A percentile compares a stretch with the other conserved stretches of the same genome.
Conservation (phyloP, 2,329 filamentous ascomycete genomes). For the Diaporthe helianthi region DNA sequence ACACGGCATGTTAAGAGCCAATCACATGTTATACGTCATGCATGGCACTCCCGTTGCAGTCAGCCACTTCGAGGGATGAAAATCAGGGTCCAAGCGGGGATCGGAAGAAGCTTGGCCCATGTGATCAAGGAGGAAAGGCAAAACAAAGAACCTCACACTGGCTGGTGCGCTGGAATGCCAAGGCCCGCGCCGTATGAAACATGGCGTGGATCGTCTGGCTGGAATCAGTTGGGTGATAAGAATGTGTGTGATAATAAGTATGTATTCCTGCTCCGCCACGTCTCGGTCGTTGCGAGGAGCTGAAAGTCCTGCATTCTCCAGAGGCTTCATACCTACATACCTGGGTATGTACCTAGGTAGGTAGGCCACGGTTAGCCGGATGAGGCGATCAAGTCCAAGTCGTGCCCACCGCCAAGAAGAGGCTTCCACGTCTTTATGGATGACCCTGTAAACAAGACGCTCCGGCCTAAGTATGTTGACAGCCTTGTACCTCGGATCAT, state of each 20-base stretch:
- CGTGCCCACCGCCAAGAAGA: not conserved
- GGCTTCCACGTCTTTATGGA: no score
- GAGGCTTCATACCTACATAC: rapidly evolving
- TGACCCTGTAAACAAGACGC: not conserved
- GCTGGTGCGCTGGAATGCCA: not conserved
- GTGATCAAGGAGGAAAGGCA: not conserved
- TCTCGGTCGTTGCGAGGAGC: not conserved
- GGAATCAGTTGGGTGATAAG: not conserved
- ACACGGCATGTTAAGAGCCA: not conserved
- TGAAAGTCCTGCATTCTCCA: not conserved
- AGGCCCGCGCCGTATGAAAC: constrained; percentile 8
- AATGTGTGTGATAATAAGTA: not conserved
- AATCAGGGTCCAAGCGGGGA: not conserved
- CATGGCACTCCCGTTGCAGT: not conserved
- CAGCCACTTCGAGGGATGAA: not conserved
- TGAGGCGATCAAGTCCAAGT: no score
- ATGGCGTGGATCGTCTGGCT: not conserved
- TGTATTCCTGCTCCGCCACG: not conserved
- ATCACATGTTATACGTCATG: constrained; percentile 3
- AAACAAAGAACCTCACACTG: not conserved
- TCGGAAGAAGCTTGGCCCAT: not conserved
- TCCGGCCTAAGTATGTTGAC: not conserved
- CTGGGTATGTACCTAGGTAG: no score
- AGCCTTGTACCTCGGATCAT: not conserved
- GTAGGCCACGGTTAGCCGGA: not conserved